phyloP scores from a whole-genome alignment of 345 rosid genomes.

The Salix viminalis region DNA sequence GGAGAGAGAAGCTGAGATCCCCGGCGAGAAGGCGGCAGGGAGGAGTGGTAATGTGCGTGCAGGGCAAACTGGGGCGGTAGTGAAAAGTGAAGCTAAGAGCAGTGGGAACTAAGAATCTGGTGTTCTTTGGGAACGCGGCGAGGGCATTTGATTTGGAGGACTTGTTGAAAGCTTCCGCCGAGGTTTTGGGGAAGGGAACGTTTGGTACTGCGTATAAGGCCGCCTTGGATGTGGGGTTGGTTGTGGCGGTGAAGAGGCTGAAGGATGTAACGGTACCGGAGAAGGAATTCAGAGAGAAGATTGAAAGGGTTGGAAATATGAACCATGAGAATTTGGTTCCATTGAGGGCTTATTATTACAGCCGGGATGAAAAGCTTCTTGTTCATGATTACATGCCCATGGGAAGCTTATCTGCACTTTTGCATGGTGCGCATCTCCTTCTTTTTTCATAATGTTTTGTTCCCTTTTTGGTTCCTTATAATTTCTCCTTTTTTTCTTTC shows the following conservation, averaged over 20 bases:
- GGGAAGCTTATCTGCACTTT: conserved; percentile 47
- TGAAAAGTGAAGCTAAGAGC: conserved; percentile 17
- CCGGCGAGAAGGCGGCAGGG: conserved; percentile 12
- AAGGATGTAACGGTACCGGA: conserved; percentile 37
- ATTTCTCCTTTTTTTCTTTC: neutral
- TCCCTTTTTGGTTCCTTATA: neutral
- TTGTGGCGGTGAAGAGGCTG: conserved; percentile 45
- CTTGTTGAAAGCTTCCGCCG: conserved; percentile 46
- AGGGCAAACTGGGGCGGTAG: neutral
- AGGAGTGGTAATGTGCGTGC: conserved; percentile 2
- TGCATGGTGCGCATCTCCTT: conserved; percentile 33
- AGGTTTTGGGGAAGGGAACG: conserved; percentile 49
- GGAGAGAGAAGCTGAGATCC: conserved; percentile 16
- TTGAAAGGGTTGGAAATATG: conserved; percentile 36
- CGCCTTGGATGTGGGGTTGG: conserved; percentile 26
- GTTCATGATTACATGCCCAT: conserved; percentile 44
- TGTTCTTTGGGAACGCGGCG: conserved; percentile 32
- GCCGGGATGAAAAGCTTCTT: conserved; percentile 43
- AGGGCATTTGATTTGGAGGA: conserved; percentile 39
- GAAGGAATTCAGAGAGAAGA: conserved; percentile 39
- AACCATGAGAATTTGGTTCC: conserved; percentile 41
- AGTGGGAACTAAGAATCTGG: conserved; percentile 25
- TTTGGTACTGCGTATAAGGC: conserved; percentile 55
- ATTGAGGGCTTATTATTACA: conserved; percentile 38
- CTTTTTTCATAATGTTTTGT: neutral